These are phyloP conservation scores for Trichomonas gallinae DNA, from an alignment of 208 protist species.

Conservation along the genomic window DNA sequence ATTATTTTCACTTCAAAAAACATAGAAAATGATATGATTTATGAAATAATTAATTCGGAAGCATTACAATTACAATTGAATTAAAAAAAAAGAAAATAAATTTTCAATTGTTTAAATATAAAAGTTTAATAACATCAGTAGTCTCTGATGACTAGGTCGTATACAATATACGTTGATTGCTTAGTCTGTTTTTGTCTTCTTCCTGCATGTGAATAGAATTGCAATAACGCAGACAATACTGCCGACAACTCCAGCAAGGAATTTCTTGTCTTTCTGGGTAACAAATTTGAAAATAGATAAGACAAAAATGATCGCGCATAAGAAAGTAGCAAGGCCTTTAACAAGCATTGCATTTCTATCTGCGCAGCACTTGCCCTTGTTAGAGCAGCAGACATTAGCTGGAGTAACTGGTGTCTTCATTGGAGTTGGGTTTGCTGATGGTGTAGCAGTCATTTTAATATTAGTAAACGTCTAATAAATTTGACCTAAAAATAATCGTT, in stretches of 20 bases:
- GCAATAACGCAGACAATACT: background rate
- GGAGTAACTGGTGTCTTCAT: background rate
- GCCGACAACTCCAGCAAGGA: background rate
- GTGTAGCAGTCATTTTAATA: background rate
- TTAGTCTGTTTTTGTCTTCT: background rate
- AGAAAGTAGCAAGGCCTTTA: background rate
- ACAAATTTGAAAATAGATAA: background rate
- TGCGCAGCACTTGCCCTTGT: too few species aligned
- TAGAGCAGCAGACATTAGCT: background rate
- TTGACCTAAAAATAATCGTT: background rate
- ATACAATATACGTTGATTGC: background rate
- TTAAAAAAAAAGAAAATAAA: too few species aligned
- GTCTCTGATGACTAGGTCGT: background rate
- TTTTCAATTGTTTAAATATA: too few species aligned
- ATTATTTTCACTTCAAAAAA: too few species aligned
- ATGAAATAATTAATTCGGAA: too few species aligned
- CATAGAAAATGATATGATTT: too few species aligned
- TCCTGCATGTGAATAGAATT: background rate
- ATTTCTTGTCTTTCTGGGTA: background rate
- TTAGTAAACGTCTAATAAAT: background rate
- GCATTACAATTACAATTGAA: too few species aligned
- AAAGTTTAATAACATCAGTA: too few species aligned
- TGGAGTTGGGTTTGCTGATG: background rate
- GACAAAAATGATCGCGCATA: background rate
- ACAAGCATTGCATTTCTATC: too few species aligned